phyloP scores from a whole-genome alignment of 805 yeast genomes.

The Clavispora asparagi region DNA sequence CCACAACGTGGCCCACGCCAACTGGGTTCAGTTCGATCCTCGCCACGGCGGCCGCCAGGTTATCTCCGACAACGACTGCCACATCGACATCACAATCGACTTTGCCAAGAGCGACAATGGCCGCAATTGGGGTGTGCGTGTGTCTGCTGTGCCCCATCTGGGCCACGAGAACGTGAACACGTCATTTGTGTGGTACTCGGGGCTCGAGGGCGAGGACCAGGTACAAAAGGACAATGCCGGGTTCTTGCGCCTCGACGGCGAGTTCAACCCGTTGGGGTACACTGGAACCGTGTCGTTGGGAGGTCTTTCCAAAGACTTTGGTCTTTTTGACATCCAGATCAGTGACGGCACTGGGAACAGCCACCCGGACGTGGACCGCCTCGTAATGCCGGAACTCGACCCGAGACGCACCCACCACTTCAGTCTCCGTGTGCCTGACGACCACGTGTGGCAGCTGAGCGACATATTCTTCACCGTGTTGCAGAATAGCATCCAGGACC shows the following conservation, averaged over 20 bases:
- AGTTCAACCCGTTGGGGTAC: constrained; percentile 22
- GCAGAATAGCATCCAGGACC: constrained; percentile 58
- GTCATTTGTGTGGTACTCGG: constrained; percentile 73
- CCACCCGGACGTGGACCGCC: constrained; percentile 30
- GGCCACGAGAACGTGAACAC: constrained; percentile 46
- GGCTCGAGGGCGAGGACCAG: constrained; percentile 44
- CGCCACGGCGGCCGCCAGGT: constrained; percentile 79
- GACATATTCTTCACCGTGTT: constrained; percentile 68
- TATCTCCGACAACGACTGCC: constrained; percentile 61
- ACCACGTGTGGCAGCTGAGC: constrained; percentile 68
- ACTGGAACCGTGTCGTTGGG: constrained; percentile 36
- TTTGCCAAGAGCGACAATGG: constrained; percentile 70
- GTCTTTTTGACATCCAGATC: constrained; percentile 57
- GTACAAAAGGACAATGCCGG: constrained; percentile 14
- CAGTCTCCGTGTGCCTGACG: constrained; percentile 67
- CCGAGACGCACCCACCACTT: constrained; percentile 60
- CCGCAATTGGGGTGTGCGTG: constrained; percentile 75
- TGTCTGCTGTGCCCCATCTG: constrained; percentile 58
- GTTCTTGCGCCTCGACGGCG: constrained; percentile 22
- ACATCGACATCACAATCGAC: constrained; percentile 59
- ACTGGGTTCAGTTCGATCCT: constrained; percentile 88
- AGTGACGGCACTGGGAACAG: constrained; percentile 43
- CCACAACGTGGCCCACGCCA: constrained; percentile 67
- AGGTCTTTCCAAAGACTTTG: constrained; percentile 57
- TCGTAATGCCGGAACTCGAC: constrained; percentile 42